Percentiles rank a stretch among this genome's conserved stretches.
phyloP scores from a whole-genome alignment of 164 flowering plant species.

The Aristolochia californica region DNA sequence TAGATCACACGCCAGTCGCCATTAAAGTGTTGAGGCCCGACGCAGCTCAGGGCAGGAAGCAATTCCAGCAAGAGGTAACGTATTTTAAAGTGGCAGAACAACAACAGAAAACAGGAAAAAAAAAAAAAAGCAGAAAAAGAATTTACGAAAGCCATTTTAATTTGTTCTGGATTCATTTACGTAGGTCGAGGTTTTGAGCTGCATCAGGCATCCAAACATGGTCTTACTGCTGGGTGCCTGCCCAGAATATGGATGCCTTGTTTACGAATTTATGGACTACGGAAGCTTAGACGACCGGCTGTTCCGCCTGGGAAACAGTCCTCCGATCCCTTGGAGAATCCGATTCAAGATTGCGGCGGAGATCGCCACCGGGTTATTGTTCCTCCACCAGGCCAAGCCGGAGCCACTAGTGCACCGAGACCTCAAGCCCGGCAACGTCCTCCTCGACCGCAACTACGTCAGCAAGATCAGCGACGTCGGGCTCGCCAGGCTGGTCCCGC shows the following conservation, averaged over 20 bases:
- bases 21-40: constrained; percentile 63
- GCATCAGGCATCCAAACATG: constrained; percentile 80
- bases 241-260: constrained; percentile 68
- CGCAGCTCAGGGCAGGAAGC: constrained; percentile 66
- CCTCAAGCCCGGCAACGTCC: constrained; percentile 74
- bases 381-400: constrained; percentile 78
- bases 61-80: constrained; percentile 78
- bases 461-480: constrained; percentile 81
- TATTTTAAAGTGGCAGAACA: too few species aligned
- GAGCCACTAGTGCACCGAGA: constrained; percentile 77
- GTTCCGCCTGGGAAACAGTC: constrained; percentile 35
- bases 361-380: constrained; percentile 55
- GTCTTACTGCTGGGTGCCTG: constrained; percentile 72
- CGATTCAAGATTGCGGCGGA: constrained; percentile 60
- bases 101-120: too few species aligned
- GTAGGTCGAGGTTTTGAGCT: constrained; percentile 69
- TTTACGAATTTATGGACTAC: constrained; percentile 57
- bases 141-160: too few species aligned
- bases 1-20: constrained; percentile 70
- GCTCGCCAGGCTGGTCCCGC: constrained; percentile 59
- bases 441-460: constrained; percentile 49
- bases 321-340: constrained; percentile 41
- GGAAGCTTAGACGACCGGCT: constrained; percentile 75
- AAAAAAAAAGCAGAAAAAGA: too few species aligned
- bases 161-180: too few species aligned